Evolutionary conservation across 139 green algal genomes (phyloP).

Genomic region (Klebsormidium nitens): DNA sequence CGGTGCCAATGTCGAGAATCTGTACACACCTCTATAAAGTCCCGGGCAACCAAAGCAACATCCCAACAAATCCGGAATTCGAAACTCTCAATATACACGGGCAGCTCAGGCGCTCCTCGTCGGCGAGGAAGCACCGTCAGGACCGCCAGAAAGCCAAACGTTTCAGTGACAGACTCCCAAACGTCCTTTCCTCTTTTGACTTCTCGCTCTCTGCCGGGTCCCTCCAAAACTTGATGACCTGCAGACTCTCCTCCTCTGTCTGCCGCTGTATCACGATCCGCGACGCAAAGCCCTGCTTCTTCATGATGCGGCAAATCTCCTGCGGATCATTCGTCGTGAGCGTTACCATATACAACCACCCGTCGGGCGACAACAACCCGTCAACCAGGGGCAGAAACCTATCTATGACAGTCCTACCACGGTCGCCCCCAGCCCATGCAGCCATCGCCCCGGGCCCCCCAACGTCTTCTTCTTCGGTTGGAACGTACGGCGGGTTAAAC

Average conservation of each 20-base stretch:
- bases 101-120: too few species aligned
- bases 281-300: constrained; percentile 41
- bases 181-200: too few species aligned
- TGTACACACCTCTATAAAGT: too few species aligned
- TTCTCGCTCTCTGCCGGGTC: too few species aligned
- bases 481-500: constrained; percentile 97
- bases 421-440: constrained; percentile 80
- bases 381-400: constrained; percentile 53
- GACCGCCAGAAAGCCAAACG: too few species aligned
- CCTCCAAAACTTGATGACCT: constrained; percentile 38
- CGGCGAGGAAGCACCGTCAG: too few species aligned
- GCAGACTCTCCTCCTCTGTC: constrained; percentile 42
- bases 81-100: too few species aligned
- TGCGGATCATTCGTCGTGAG: constrained; percentile 30
- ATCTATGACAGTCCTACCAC: constrained; percentile 76
- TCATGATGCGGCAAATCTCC: constrained; percentile 42
- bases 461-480: constrained; percentile 86
- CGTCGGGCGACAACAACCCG: constrained; percentile 7
- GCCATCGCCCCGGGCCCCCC: constrained; percentile 49
- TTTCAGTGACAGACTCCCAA: too few species aligned
- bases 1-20: too few species aligned
- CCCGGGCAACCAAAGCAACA: too few species aligned
- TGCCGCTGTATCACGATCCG: constrained; percentile 39
- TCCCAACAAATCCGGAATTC: too few species aligned
- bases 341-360: constrained; percentile 25